Conservation (phyloP, 2,329 filamentous ascomycete species). For the Didymosphaeria variabile region DNA sequence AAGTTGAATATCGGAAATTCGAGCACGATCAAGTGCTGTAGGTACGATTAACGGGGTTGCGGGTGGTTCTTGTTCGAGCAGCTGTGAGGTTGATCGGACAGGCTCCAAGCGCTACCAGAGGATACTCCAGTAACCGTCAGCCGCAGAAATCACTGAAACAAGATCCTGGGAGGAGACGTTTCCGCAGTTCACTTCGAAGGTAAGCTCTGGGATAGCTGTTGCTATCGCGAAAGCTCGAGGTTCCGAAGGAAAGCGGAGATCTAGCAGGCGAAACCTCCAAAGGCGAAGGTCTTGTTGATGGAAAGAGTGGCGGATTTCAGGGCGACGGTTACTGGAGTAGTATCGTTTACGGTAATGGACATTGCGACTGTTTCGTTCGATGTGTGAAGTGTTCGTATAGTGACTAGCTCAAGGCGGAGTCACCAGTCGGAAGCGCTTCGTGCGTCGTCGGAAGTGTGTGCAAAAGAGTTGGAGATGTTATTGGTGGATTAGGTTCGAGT, state of each 20-base stretch:
- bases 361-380: constrained; percentile 45
- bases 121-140: constrained; percentile 54
- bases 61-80: constrained; percentile 41
- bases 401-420: constrained; percentile 35
- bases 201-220: constrained; percentile 45
- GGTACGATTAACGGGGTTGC: constrained; percentile 42
- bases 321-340: constrained; percentile 56
- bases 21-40: constrained; percentile 25
- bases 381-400: constrained; percentile 35
- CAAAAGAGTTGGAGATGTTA: constrained; percentile 26
- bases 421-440: constrained; percentile 41
- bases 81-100: constrained; percentile 43
- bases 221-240: constrained; percentile 47
- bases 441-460: constrained; percentile 26
- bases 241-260: constrained; percentile 46
- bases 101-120: constrained; percentile 45
- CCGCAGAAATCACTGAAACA: constrained; percentile 54
- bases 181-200: constrained; percentile 50
- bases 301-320: constrained; percentile 46
- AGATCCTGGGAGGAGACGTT: constrained; percentile 47
- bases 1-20: constrained; percentile 26
- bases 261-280: constrained; percentile 50
- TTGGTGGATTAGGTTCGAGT: constrained; percentile 40
- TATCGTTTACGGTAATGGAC: constrained; percentile 40
- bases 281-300: constrained; percentile 51